Percentiles rank a stretch among this genome's conserved stretches.
Evolutionary conservation across 2,329 filamentous ascomycete genomes (phyloP).

Genomic region (Chalaropsis thielavioides): DNA sequence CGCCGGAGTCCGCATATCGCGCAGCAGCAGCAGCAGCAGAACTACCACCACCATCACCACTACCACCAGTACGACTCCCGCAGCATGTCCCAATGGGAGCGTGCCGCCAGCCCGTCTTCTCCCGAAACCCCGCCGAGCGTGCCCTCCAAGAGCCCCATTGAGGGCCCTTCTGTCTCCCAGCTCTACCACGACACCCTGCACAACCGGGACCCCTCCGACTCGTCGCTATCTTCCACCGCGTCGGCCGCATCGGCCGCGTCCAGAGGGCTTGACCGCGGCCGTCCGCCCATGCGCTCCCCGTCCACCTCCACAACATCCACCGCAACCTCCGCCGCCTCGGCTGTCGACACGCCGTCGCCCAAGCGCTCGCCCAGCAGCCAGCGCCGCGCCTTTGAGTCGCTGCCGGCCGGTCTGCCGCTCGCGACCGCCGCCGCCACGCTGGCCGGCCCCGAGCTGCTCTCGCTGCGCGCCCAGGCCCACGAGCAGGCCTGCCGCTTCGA

Average conservation of each 20-base stretch:
- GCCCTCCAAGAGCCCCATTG: conserved; percentile 4
- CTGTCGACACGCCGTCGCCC: conserved; percentile 27
- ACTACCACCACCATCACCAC: neutral
- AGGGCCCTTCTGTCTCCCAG: neutral
- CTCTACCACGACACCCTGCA: conserved; percentile 24
- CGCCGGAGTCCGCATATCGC: neutral
- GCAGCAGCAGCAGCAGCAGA: neutral
- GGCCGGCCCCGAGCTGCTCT: conserved; percentile 33
- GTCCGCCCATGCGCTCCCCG: conserved; percentile 41
- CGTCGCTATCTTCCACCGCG: neutral
- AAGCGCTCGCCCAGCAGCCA: conserved; percentile 38
- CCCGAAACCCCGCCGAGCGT: conserved; percentile 8
- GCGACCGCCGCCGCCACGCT: conserved; percentile 38
- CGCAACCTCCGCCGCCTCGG: neutral
- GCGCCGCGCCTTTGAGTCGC: conserved; percentile 42
- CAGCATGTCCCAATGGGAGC: neutral
- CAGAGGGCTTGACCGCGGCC: conserved; percentile 46
- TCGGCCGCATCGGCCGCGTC: neutral
- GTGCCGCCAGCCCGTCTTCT: conserved; percentile 5
- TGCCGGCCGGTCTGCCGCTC: conserved; percentile 44
- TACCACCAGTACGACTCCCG: neutral
- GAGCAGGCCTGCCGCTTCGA: conserved; percentile 50
- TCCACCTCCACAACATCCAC: conserved; percentile 26
- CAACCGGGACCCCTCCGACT: conserved; percentile 40
- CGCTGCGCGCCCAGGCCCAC: conserved; percentile 45